A percentile compares a stretch with the other conserved stretches of the same genome.
These are phyloP conservation scores for Microdochium trichocladiopsis DNA, from an alignment of 2,329 filamentous ascomycete genomes.

Conservation along the genomic window DNA sequence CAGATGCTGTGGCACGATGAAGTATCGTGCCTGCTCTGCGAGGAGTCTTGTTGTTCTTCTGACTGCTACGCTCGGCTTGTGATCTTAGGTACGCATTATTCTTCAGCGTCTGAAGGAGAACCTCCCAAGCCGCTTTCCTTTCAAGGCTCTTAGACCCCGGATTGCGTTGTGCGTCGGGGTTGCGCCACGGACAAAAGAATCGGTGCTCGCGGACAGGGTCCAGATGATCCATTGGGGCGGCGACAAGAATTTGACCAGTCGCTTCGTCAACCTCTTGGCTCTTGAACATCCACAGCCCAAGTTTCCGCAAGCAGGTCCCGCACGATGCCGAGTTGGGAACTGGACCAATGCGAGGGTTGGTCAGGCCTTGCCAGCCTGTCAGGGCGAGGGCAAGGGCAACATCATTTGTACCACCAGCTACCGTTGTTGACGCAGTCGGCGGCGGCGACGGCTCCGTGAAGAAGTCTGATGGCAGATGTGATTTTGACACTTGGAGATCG, in stretches of 20 bases:
- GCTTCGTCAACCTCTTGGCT: conserved; percentile 58
- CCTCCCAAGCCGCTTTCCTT: conserved; percentile 45
- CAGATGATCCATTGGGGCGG: conserved; percentile 58
- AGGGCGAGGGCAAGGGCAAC: conserved; percentile 63
- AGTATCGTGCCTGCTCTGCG: conserved; percentile 11
- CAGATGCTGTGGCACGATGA: conserved; percentile 11
- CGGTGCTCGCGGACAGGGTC: conserved; percentile 68
- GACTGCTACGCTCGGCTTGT: conserved; percentile 16
- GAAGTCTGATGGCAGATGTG: conserved; percentile 46
- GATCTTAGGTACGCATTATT: conserved; percentile 49
- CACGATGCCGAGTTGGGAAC: conserved; percentile 73
- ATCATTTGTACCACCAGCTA: conserved; percentile 37
- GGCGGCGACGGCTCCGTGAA: conserved; percentile 37
- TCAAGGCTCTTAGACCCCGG: conserved; percentile 27
- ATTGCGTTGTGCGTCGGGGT: conserved; percentile 52
- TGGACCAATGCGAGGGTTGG: conserved; percentile 44
- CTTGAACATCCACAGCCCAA: conserved; percentile 92
- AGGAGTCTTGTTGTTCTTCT: conserved; percentile 21
- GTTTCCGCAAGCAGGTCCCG: conserved; percentile 75
- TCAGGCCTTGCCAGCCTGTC: conserved; percentile 68
- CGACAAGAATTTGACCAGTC: conserved; percentile 43
- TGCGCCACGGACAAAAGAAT: conserved; percentile 80
- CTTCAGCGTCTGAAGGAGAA: conserved; percentile 45
- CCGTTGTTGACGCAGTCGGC: conserved; percentile 16
- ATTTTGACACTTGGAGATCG: conserved; percentile 41